phyloP scores from a whole-genome alignment of 23 red algal genomes.

The Cyanidium caldarium region DNA sequence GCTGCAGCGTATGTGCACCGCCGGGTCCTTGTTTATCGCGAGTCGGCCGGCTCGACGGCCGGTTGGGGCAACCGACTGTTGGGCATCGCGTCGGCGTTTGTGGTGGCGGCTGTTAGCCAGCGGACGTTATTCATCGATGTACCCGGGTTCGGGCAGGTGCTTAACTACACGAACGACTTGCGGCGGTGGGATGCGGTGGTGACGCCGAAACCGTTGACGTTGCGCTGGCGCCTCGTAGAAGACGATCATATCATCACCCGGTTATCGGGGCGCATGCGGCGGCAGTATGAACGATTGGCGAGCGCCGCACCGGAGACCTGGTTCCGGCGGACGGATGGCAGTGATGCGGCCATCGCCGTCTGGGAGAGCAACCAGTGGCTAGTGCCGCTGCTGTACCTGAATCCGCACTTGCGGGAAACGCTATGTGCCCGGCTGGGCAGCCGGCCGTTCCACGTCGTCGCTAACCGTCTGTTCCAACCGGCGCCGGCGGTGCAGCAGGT shows the following conservation, averaged over 20 bases:
- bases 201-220: too few relatives aligned
- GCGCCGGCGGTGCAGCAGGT: background rate
- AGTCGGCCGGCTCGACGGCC: background rate
- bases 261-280: too few relatives aligned
- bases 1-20: too few relatives aligned
- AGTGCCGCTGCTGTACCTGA: background rate
- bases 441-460: background rate
- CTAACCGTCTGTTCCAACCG: background rate
- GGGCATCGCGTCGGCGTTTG: background rate
- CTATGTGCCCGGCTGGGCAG: background rate
- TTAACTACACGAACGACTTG: too few relatives aligned
- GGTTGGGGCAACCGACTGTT: background rate
- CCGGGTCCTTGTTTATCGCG: background rate
- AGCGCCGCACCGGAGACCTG: too few relatives aligned
- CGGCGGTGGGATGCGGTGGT: too few relatives aligned
- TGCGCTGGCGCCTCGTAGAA: too few relatives aligned
- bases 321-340: too few relatives aligned
- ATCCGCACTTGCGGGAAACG: background rate
- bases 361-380: constrained; percentile 1
- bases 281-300: too few relatives aligned
- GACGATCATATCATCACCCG: too few relatives aligned
- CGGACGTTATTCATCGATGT: background rate
- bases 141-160: too few relatives aligned
- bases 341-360: background rate
- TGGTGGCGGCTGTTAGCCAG: background rate